phyloP scores from a whole-genome alignment of 139 green algal species.

The Bryopsis sp. region DNA sequence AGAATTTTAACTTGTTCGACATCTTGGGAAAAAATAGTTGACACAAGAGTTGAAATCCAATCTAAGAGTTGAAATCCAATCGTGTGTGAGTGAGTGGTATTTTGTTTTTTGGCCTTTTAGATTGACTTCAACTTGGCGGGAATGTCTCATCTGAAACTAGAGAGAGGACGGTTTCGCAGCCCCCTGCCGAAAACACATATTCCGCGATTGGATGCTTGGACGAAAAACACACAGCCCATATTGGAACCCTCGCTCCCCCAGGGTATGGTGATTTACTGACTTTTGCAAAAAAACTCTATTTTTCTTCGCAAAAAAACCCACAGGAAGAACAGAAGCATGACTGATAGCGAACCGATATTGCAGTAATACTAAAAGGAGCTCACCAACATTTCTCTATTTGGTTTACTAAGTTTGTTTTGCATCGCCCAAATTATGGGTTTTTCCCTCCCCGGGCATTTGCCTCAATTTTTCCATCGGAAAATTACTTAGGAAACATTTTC shows the following conservation, averaged over 20 bases:
- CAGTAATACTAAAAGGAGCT: neutral
- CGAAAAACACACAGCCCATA: neutral
- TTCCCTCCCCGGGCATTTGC: no score
- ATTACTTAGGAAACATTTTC: neutral
- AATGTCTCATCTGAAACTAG: constrained; percentile 67
- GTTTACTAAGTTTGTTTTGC: neutral
- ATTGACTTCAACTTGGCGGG: constrained; percentile 88
- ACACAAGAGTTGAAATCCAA: neutral
- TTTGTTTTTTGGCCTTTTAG: no score
- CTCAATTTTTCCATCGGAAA: no score
- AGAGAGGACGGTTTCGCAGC: constrained; percentile 45
- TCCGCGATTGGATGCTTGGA: neutral
- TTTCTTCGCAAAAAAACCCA: neutral
- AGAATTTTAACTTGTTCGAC: constrained; percentile 11
- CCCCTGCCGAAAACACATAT: constrained; percentile 26
- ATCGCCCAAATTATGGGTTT: no score
- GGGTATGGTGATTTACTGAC: neutral
- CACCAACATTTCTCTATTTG: neutral
- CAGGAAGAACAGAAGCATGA: neutral
- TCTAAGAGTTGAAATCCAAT: no score
- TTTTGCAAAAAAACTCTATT: neutral
- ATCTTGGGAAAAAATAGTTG: neutral
- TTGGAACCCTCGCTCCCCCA: neutral
- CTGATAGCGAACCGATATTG: neutral
- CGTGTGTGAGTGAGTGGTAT: no score